A percentile compares a stretch with the other conserved stretches of the same genome.
Evolutionary conservation across 2,329 filamentous ascomycete genomes (phyloP).

Genomic region (Colletotrichum paranaense): DNA sequence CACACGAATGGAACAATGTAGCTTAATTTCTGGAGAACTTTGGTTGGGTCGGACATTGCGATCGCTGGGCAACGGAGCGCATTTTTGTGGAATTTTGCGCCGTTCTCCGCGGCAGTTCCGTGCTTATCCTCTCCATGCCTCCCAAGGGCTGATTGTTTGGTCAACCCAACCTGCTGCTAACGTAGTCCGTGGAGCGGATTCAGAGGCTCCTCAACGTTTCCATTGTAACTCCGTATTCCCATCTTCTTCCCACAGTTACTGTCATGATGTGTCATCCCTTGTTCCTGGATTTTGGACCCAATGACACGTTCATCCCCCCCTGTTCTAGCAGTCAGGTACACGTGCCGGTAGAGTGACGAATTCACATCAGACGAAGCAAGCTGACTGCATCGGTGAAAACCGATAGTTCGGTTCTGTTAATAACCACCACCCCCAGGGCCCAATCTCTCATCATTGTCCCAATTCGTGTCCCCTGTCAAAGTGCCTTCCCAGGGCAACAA

Average conservation of each 20-base stretch:
- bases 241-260: neutral
- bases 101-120: neutral
- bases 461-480: neutral
- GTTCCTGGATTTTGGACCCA: neutral
- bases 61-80: neutral
- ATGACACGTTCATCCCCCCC: neutral
- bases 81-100: neutral
- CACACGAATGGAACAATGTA: neutral
- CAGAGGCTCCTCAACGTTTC: neutral
- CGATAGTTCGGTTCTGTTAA: slow-evolving; percentile 19
- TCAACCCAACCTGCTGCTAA: neutral
- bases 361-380: neutral
- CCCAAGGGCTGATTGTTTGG: too few relatives aligned
- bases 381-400: slow-evolving; percentile 18
- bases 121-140: too few relatives aligned
- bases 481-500: neutral
- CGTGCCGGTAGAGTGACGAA: neutral
- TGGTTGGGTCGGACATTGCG: neutral
- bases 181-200: neutral
- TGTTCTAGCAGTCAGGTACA: neutral
- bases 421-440: neutral
- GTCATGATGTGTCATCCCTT: neutral
- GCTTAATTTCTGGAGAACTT: slow-evolving; percentile 13
- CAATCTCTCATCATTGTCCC: neutral
- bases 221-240: neutral